phyloP scores from a whole-genome alignment of 805 yeast species.

The Wickerhamomyces tratensis region DNA sequence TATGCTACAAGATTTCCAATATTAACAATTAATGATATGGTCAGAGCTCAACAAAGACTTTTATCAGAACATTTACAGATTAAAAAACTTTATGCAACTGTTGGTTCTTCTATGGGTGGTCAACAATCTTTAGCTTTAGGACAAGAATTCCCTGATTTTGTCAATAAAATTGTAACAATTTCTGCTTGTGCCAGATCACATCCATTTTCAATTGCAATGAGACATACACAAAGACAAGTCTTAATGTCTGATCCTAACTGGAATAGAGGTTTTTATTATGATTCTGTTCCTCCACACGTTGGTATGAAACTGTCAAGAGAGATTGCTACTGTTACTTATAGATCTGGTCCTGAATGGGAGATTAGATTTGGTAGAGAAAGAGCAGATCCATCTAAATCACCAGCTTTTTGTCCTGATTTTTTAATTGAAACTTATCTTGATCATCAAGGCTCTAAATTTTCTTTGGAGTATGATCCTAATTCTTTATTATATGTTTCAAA shows the following conservation, averaged over 20 bases:
- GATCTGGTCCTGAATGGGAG: constrained; percentile 98
- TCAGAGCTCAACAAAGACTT: constrained; percentile 73
- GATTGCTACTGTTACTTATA: constrained; percentile 86
- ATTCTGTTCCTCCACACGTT: constrained; percentile 74
- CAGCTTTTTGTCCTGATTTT: constrained; percentile 90
- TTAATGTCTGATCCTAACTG: constrained; percentile 92
- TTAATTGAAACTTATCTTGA: constrained; percentile 87
- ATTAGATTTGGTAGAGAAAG: constrained; percentile 82
- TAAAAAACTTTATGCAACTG: constrained; percentile 57
- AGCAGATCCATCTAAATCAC: constrained; percentile 66
- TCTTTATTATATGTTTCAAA: constrained; percentile 80
- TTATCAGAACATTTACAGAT: constrained; percentile 56
- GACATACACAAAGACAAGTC: constrained; percentile 89
- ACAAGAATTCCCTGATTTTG: constrained; percentile 70
- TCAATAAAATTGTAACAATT: constrained; percentile 65
- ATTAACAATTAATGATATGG: constrained; percentile 81
- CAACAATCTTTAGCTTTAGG: constrained; percentile 92
- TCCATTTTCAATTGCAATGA: constrained; percentile 88
- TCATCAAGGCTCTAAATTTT: constrained; percentile 92
- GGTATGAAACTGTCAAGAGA: constrained; percentile 94
- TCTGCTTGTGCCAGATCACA: constrained; percentile 93
- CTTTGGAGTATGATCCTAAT: constrained; percentile 84
- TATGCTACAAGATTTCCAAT: constrained; percentile 89
- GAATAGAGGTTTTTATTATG: constrained; percentile 86
- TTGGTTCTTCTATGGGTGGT: constrained; percentile 98